Conservation (phyloP, 495 filamentous ascomycete species). For the Friedmanniomyces simplex region DNA sequence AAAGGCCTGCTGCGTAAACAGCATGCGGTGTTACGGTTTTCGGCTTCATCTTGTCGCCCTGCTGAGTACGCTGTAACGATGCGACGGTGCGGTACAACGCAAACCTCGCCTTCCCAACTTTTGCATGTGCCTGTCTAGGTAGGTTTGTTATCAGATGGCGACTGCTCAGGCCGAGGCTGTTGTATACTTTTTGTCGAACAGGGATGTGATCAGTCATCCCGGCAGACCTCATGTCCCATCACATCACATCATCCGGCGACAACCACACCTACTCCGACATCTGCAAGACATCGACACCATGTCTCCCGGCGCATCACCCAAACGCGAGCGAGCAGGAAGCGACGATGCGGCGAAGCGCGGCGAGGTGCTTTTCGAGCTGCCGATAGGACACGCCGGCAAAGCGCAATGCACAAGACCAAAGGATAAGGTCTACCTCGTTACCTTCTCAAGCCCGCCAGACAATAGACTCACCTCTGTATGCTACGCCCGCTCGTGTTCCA, state of each 20-base stretch:
- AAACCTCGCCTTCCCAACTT: too few species aligned
- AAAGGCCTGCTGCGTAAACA: too few species aligned
- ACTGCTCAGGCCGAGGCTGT: too few species aligned
- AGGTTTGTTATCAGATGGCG: too few species aligned
- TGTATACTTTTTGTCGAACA: background rate
- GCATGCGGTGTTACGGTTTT: too few species aligned
- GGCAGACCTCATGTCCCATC: background rate
- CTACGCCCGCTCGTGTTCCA: background rate
- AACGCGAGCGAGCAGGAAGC: background rate
- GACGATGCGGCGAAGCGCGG: background rate
- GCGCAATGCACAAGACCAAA: constrained; percentile 11
- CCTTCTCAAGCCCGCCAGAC: constrained; percentile 58
- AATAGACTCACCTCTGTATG: constrained; percentile 56
- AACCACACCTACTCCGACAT: background rate
- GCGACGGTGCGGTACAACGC: too few species aligned
- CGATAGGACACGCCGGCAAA: constrained; percentile 10
- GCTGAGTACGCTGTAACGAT: too few species aligned
- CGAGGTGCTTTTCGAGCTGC: constrained; percentile 16
- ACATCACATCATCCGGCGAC: background rate
- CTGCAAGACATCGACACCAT: background rate
- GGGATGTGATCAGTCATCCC: background rate
- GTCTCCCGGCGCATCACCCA: background rate
- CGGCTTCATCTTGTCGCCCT: too few species aligned
- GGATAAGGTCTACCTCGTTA: constrained; percentile 54
- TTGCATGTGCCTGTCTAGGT: too few species aligned